Percentiles rank a stretch among this genome's conserved stretches.
These are phyloP conservation scores for Glebionis coronaria DNA, from an alignment of 129 eudicot genomes.

Conservation along the genomic window DNA sequence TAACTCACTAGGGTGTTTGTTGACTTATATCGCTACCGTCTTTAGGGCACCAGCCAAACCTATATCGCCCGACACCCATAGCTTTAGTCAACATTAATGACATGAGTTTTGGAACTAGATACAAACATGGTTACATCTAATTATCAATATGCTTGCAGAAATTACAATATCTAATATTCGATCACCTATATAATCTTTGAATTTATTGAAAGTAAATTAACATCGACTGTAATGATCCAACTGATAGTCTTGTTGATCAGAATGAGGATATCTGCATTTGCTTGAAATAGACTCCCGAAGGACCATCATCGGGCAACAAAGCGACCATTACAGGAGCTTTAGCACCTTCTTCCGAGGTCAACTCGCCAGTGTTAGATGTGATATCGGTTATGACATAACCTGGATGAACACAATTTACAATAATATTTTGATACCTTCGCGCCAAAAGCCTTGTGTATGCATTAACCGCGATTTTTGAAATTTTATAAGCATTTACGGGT, in stretches of 20 bases:
- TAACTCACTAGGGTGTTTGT: too few relatives aligned
- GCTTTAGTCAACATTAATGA: too few relatives aligned
- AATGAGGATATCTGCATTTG: constrained; percentile 29
- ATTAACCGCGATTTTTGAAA: constrained; percentile 35
- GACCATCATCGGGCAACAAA: constrained; percentile 44
- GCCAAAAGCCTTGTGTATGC: constrained; percentile 49
- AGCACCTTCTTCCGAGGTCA: constrained; percentile 50
- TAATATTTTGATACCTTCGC: constrained; percentile 21
- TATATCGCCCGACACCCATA: too few relatives aligned
- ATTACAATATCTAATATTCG: too few relatives aligned
- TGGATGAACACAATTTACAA: constrained; percentile 39
- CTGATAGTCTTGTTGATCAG: too few relatives aligned
- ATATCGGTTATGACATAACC: constrained; percentile 59
- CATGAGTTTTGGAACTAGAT: too few relatives aligned
- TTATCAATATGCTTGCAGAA: too few relatives aligned
- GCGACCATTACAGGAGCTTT: constrained; percentile 42
- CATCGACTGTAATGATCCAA: too few relatives aligned
- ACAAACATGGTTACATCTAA: too few relatives aligned
- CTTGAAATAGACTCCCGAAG: constrained; percentile 42
- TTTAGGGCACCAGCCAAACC: too few relatives aligned
- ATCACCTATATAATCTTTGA: too few relatives aligned
- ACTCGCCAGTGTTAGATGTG: constrained; percentile 32
- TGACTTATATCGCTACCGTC: too few relatives aligned
- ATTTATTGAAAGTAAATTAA: neutral
- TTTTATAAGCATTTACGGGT: constrained; percentile 35